These are phyloP conservation scores for Mycosphaerella arachidis DNA, from an alignment of 2,329 filamentous ascomycete genomes.

Conservation along the genomic window DNA sequence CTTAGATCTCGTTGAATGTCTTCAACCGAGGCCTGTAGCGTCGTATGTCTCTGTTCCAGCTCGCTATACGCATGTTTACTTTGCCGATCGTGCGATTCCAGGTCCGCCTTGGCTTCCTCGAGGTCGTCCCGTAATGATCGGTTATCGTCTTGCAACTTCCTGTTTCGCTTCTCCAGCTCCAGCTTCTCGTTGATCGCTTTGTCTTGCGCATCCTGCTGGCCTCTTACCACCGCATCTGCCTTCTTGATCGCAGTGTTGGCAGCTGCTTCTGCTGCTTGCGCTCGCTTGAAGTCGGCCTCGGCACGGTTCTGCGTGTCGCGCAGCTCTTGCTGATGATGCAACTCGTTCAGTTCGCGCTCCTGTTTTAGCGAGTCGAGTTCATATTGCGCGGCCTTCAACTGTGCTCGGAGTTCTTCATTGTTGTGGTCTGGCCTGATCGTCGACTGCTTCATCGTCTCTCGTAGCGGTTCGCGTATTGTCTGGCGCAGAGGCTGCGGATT, in stretches of 20 bases:
- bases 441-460: slow-evolving; percentile 44
- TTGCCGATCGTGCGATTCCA: slow-evolving; percentile 65
- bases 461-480: slow-evolving; percentile 31
- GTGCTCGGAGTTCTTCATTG: slow-evolving; percentile 80
- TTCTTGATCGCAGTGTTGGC: slow-evolving; percentile 50
- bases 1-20: slow-evolving; percentile 59
- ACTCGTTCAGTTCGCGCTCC: slow-evolving; percentile 72
- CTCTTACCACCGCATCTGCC: slow-evolving; percentile 50
- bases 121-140: slow-evolving; percentile 72
- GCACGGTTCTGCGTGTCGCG: slow-evolving; percentile 73
- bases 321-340: slow-evolving; percentile 79
- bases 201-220: slow-evolving; percentile 53
- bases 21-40: slow-evolving; percentile 50
- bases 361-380: slow-evolving; percentile 82
- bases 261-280: slow-evolving; percentile 51
- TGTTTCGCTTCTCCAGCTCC: slow-evolving; percentile 52
- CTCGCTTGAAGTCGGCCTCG: slow-evolving; percentile 77
- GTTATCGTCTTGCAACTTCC: slow-evolving; percentile 63
- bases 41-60: slow-evolving; percentile 55
- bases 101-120: slow-evolving; percentile 73
- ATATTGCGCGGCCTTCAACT: slow-evolving; percentile 83
- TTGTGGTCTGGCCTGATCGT: slow-evolving; percentile 36
- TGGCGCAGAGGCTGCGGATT: slow-evolving; percentile 25
- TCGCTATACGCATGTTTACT: slow-evolving; percentile 56
- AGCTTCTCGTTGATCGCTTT: slow-evolving; percentile 52